Evolutionary conservation across 192 early-diverging fungal species (phyloP), one percentile per base, ranked within the genome.

Genomic region (Oehlia diaphana): DNA sequence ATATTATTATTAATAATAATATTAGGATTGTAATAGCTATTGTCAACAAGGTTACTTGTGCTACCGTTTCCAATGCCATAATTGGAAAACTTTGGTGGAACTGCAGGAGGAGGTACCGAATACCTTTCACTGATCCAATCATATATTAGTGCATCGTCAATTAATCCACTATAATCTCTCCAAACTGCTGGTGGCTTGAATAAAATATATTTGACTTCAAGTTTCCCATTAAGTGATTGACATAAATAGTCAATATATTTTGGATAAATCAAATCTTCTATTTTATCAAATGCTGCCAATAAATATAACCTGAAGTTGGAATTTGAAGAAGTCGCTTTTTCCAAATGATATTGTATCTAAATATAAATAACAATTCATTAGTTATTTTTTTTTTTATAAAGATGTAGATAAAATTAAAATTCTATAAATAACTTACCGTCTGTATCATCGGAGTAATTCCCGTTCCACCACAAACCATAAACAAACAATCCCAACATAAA

Each of bases 391-490:
- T 16, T 3, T 33, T 10, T n/a, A 33, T 14, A 66, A 33, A 26
- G 23, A 35, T 9, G 1, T 26, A 65, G 4, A 37, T 37, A 3
- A 33, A 31, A 28, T 12, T 16, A 53, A 53, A 19, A 16, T 3
- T 21, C 4, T 58, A 21, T 16, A 2, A 31, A 58, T 39, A 9
- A 69, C 39, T 21, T 44, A 73, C 71, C 64, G 28, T 23, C 14
- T 79, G 78, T 12, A 79, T 7, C 28, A 58, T 58, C 1, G 78
- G 78, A 8, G 78, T 72, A 13, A 79, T 50, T 1, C 78, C 78
- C 5, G 78, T 79, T 33, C 78, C 78, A 37, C 78, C 68, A 47
- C 49, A 58, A 79, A 79, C 28, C 42, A 79, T 72, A 47, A 79
- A 67, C n/a, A 79, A 31, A n/a, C 26, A n/a, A 71, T 79, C 69